Percentiles rank a stretch among this genome's conserved stretches.
Evolutionary conservation across 1,284 basidiomycete species (phyloP).

Genomic region (Exobasidium rhododendri): DNA sequence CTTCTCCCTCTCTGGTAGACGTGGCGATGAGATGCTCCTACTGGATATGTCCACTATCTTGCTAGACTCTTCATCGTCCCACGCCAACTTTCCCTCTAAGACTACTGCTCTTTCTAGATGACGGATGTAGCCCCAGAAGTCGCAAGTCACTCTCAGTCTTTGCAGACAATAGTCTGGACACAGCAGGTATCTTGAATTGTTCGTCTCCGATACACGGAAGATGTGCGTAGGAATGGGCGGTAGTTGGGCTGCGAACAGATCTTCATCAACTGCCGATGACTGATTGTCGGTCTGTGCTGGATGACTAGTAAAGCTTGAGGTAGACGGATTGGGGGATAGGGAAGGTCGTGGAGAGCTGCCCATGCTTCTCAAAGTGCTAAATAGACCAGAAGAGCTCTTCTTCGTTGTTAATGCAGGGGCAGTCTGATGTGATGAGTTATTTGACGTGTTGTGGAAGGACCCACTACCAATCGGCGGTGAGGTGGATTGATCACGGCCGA

Average conservation of each 20-base stretch:
- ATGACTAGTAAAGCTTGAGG: neutral
- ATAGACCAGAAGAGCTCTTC: constrained; percentile 28
- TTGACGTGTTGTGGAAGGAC: neutral
- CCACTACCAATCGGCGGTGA: constrained; percentile 1
- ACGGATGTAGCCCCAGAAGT: constrained; percentile 50
- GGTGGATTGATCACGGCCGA: neutral
- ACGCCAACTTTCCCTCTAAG: constrained; percentile 46
- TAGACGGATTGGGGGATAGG: neutral
- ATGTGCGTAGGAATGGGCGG: constrained; percentile 49
- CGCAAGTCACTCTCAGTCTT: constrained; percentile 45
- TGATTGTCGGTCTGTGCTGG: neutral
- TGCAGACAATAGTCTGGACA: constrained; percentile 50
- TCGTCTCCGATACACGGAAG: constrained; percentile 46
- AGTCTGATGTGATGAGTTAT: neutral
- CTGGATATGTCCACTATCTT: constrained; percentile 7
- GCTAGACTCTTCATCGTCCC: constrained; percentile 23
- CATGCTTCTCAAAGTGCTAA: constrained; percentile 21
- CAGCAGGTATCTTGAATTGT: constrained; percentile 42
- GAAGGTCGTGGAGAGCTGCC: constrained; percentile 12
- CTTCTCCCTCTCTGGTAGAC: neutral
- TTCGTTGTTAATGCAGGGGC: constrained; percentile 15
- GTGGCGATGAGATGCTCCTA: neutral
- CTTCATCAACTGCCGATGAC: neutral
- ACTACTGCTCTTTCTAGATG: constrained; percentile 50
- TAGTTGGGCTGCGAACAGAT: neutral